phyloP scores from a whole-genome alignment of 805 yeast species.

The Starmerella tilneyi region DNA sequence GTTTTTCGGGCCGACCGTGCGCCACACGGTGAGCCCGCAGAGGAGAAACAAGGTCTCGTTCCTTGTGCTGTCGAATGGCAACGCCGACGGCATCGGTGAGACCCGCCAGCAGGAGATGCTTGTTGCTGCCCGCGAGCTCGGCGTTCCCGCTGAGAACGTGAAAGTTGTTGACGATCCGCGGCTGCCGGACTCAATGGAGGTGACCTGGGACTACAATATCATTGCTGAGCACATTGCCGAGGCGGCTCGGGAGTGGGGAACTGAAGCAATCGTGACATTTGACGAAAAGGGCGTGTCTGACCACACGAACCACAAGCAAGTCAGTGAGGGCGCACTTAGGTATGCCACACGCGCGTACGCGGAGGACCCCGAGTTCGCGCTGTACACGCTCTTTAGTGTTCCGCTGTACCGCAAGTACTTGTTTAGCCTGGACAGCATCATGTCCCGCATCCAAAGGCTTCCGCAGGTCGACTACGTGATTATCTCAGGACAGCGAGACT shows the following conservation, averaged over 20 bases:
- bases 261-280: conserved; percentile 55
- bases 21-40: conserved; percentile 40
- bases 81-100: conserved; percentile 61
- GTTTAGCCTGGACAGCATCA: conserved; percentile 29
- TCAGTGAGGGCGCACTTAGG: conserved; percentile 23
- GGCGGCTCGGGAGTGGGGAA: conserved; percentile 24
- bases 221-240: conserved; percentile 36
- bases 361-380: conserved; percentile 12
- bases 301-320: conserved; percentile 69
- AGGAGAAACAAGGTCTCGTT: conserved; percentile 46
- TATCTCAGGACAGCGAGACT: conserved; percentile 21
- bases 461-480: conserved; percentile 17
- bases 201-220: conserved; percentile 47
- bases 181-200: conserved; percentile 59
- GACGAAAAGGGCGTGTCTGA: conserved; percentile 73
- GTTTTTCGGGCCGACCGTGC: conserved; percentile 81
- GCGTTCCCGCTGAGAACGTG: conserved; percentile 36
- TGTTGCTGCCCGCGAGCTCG: conserved; percentile 46
- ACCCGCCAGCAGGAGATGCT: conserved; percentile 51
- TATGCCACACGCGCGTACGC: conserved; percentile 10
- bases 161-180: conserved; percentile 39
- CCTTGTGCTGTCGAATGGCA: conserved; percentile 68
- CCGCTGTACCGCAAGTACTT: conserved; percentile 33
- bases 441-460: conserved; percentile 22
- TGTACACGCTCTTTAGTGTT: conserved; percentile 31